Evolutionary conservation across 768 basidiomycete species (phyloP).

Genomic region (Hypsizygus marmoreus): DNA sequence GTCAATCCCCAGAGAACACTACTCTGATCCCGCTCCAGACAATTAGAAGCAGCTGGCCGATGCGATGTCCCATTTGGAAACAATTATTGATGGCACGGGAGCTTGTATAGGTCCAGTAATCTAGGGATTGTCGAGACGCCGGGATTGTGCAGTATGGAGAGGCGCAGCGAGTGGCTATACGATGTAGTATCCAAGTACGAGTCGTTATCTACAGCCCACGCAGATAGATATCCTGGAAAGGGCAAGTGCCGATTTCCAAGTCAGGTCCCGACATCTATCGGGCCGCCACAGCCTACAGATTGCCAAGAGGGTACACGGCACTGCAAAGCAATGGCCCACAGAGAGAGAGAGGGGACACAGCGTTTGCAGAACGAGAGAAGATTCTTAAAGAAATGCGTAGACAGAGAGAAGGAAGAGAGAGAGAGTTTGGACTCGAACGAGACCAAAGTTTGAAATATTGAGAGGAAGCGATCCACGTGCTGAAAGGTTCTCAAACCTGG

Average conservation of each 20-base stretch:
- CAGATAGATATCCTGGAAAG: not conserved
- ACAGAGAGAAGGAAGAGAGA: not conserved
- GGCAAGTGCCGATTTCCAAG: not conserved
- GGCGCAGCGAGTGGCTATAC: constrained; percentile 1
- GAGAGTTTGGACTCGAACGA: not conserved
- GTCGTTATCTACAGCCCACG: not conserved
- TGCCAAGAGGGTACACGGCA: too few species aligned
- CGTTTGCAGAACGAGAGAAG: too few species aligned
- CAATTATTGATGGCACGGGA: too few species aligned
- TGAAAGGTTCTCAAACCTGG: constrained; percentile 12
- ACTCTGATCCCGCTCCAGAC: constrained; percentile 4
- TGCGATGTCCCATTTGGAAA: constrained; percentile 7
- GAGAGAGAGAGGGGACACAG: too few species aligned
- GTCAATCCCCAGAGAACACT: not conserved
- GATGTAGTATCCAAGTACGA: not conserved
- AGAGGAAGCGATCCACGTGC: constrained; percentile 19
- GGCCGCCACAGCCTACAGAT: too few species aligned
- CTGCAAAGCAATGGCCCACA: too few species aligned
- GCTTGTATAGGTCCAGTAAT: not conserved
- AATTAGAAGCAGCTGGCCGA: constrained; percentile 1
- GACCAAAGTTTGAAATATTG: not conserved
- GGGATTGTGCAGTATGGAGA: not conserved
- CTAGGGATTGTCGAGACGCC: not conserved
- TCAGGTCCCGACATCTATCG: too few species aligned
- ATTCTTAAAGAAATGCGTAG: too few species aligned